phyloP scores from a whole-genome alignment of 768 basidiomycete genomes.

The Rhodocollybia butyracea region DNA sequence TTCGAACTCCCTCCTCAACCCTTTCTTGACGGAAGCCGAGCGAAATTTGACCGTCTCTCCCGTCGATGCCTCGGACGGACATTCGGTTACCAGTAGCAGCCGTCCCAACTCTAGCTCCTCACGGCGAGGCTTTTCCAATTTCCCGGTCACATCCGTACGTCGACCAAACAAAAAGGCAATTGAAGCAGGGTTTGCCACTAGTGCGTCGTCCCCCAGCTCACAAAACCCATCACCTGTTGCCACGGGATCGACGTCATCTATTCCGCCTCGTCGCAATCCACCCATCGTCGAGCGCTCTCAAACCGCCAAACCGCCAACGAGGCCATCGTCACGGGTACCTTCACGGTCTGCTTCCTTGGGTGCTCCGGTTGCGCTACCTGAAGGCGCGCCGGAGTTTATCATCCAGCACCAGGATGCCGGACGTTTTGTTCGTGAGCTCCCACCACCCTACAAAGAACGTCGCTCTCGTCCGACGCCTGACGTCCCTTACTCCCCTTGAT shows the following conservation, averaged over 20 bases:
- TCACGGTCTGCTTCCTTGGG: constrained; percentile 6
- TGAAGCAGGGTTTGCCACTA: constrained; percentile 14
- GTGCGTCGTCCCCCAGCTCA: too few species aligned
- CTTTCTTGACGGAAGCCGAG: constrained; percentile 13
- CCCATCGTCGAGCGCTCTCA: neutral
- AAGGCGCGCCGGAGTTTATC: constrained; percentile 28
- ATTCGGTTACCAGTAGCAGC: neutral
- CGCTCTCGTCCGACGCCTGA: neutral
- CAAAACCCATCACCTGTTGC: too few species aligned
- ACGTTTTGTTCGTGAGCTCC: constrained; percentile 33
- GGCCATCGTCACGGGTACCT: neutral
- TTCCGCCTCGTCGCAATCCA: neutral
- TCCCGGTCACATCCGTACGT: constrained; percentile 15
- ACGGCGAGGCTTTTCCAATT: constrained; percentile 10
- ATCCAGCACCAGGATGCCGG: constrained; percentile 38
- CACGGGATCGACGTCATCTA: neutral
- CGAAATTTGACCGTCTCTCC: neutral
- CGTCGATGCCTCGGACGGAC: neutral
- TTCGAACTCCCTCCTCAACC: constrained; percentile 16
- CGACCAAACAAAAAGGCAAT: constrained; percentile 13
- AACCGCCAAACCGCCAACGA: neutral
- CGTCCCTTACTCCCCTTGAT: neutral
- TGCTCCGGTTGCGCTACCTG: neutral
- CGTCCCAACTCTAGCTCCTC: neutral
- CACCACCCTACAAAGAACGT: constrained; percentile 35